Evolutionary conservation across 1,284 basidiomycete species (phyloP), one percentile per base, ranked within the genome.

Genomic region (Anthracocystis setariae): DNA sequence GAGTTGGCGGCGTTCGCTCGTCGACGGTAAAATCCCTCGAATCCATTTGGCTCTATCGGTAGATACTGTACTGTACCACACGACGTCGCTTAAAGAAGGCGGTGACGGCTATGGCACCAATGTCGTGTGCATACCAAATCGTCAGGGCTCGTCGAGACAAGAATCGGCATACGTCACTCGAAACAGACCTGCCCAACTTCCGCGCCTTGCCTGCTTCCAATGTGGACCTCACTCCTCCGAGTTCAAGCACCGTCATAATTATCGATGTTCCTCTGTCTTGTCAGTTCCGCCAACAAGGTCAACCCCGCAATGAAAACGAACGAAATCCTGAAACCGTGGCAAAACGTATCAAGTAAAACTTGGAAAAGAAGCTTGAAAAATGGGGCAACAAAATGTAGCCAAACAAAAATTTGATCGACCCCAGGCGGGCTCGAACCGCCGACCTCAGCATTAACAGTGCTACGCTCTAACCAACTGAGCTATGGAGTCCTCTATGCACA

Each of bases 391-490:
- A 56, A 37, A n/a, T 15, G 23, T 18, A 37, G 18, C 13, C 24
- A 27, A 56, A 27, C 33, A 43, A 45, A 9, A 47, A 24, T 17
- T 18, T 3, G 20, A n/a, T n/a, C 71, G 71, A 73, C 71, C 71
- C 62, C 65, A 35, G 71, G 66, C 72, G 66, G 72, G 72, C 62
- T 74, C 67, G 72, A 74, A 70, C 72, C 66, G 72, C 66, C 67
- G 72, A 74, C 72, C 72, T 74, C 59, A 66, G 66, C 66, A 74
- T 74, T 74, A 74, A 74, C 72, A 74, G 72, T 74, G 66, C 66
- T 66, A 70, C 72, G 72, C 72, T 74, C 72, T 74, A 74, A 74
- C 72, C 72, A 74, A 74, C 72, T 74, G 72, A 74, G 72, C 72
- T 70, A 74, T 35, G 60, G 60, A 64, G 64, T 32, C 68, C 2